Evolutionary conservation across 2,329 filamentous ascomycete species (phyloP).

Genomic region (Teratosphaeria zuluensis): DNA sequence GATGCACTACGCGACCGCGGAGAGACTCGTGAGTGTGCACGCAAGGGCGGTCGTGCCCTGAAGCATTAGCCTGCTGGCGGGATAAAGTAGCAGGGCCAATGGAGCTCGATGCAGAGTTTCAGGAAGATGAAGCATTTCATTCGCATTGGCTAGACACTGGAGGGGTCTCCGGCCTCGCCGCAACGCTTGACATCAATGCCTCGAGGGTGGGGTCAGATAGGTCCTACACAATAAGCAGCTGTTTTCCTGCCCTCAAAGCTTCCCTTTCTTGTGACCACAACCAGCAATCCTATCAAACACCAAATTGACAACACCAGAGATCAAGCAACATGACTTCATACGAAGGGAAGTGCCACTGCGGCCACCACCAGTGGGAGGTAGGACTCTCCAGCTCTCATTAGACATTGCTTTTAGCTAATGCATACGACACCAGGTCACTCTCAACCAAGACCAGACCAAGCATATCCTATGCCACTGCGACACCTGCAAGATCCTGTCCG

Average conservation of each 20-base stretch:
- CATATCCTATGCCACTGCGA: constrained; percentile 41
- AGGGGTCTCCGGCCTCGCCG: neutral
- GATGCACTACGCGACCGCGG: neutral
- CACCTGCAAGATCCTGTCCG: constrained; percentile 46
- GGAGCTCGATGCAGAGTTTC: neutral
- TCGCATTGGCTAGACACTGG: neutral
- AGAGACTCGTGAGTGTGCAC: neutral
- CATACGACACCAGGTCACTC: constrained; percentile 18
- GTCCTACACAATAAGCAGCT: neutral
- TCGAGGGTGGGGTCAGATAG: neutral
- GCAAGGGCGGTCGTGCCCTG: neutral
- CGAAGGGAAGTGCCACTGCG: constrained; percentile 46
- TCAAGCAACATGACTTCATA: constrained; percentile 1
- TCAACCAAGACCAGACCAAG: neutral
- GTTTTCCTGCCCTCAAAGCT: neutral
- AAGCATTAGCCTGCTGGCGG: neutral
- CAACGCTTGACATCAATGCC: neutral
- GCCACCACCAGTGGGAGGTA: constrained; percentile 43
- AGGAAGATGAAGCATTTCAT: neutral
- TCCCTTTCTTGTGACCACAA: neutral
- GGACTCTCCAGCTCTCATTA: constrained; percentile 37
- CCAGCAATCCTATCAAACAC: neutral
- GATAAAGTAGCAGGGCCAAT: neutral
- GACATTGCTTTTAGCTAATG: constrained; percentile 37
- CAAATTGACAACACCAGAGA: neutral